phyloP scores from a whole-genome alignment of 805 yeast genomes.

The Lipomyces sp. region DNA sequence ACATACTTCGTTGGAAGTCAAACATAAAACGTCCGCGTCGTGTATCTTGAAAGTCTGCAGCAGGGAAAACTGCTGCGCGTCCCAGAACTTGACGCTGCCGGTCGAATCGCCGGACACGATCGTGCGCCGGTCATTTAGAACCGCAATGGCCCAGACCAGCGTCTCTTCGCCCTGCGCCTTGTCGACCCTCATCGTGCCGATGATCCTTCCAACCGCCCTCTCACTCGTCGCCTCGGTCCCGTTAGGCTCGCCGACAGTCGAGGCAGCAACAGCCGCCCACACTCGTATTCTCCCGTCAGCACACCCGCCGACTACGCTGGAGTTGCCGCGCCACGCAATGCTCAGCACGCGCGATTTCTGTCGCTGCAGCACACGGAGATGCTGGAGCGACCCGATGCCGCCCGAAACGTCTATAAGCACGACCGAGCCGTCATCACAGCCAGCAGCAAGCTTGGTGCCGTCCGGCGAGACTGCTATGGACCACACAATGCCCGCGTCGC shows the following conservation, averaged over 20 bases:
- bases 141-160: conserved; percentile 80
- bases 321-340: conserved; percentile 68
- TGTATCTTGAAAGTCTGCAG: conserved; percentile 79
- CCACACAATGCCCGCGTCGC: conserved; percentile 94
- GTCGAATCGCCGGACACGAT: conserved; percentile 96
- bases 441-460: conserved; percentile 70
- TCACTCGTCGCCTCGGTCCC: conserved; percentile 10
- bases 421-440: conserved; percentile 93
- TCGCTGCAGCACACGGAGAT: conserved; percentile 70
- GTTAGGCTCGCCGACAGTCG: conserved; percentile 25
- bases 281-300: conserved; percentile 88
- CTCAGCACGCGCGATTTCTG: conserved; percentile 72
- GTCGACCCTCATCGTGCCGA: conserved; percentile 87
- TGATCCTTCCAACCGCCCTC: conserved; percentile 55
- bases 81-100: conserved; percentile 93
- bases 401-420: conserved; percentile 81
- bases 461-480: conserved; percentile 64
- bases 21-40: conserved; percentile 83
- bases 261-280: conserved; percentile 55
- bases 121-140: conserved; percentile 61
- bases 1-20: conserved; percentile 58
- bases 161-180: conserved; percentile 82
- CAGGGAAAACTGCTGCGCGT: conserved; percentile 67
- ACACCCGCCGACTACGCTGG: conserved; percentile 82
- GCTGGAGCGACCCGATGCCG: conserved; percentile 79